phyloP scores from a whole-genome alignment of 371 early-diverging fungal genomes.

The Fennellomyces sp. region DNA sequence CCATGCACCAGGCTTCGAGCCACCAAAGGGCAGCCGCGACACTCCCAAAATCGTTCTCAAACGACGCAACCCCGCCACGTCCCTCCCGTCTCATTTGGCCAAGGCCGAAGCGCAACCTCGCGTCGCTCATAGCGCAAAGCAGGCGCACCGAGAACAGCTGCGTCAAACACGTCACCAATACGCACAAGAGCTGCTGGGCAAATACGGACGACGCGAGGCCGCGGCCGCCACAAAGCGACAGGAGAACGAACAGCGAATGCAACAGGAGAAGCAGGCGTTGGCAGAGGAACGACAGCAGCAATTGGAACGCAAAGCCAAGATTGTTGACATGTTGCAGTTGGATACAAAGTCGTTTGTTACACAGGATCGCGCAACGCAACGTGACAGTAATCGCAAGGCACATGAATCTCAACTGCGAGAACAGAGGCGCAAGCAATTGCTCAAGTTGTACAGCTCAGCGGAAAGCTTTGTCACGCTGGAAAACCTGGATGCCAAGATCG shows the following conservation, averaged over 20 bases:
- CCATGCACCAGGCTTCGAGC: slow-evolving; percentile 45
- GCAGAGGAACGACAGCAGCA: slow-evolving; percentile 24
- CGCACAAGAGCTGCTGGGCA: slow-evolving; percentile 46
- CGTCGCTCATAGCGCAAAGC: slow-evolving; percentile 24
- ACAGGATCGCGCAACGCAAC: slow-evolving; percentile 16
- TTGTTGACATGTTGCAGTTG: slow-evolving; percentile 26
- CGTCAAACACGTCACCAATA: slow-evolving; percentile 38
- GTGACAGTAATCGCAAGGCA: slow-evolving; percentile 25
- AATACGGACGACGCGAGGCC: slow-evolving; percentile 34
- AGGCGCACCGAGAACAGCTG: slow-evolving; percentile 38
- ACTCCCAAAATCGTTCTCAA: slow-evolving; percentile 22
- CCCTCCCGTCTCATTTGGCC: slow-evolving; percentile 41
- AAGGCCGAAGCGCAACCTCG: slow-evolving; percentile 2
- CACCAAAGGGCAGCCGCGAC: slow-evolving; percentile 42
- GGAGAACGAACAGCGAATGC: slow-evolving; percentile 13
- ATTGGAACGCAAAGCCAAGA: slow-evolving; percentile 28
- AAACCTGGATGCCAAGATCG: slow-evolving; percentile 44
- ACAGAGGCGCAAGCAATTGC: slow-evolving; percentile 30
- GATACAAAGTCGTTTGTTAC: slow-evolving; percentile 3
- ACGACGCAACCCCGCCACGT: slow-evolving; percentile 29
- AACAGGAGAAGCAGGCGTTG: slow-evolving; percentile 12
- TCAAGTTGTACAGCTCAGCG: slow-evolving; percentile 34
- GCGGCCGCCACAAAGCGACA: slow-evolving; percentile 29
- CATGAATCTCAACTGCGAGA: slow-evolving; percentile 24
- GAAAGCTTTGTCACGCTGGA: slow-evolving; percentile 48